Percentiles rank a stretch among this genome's conserved stretches.
Evolutionary conservation across 2,329 filamentous ascomycete genomes (phyloP).

Genomic region (Fusarium penzigii): DNA sequence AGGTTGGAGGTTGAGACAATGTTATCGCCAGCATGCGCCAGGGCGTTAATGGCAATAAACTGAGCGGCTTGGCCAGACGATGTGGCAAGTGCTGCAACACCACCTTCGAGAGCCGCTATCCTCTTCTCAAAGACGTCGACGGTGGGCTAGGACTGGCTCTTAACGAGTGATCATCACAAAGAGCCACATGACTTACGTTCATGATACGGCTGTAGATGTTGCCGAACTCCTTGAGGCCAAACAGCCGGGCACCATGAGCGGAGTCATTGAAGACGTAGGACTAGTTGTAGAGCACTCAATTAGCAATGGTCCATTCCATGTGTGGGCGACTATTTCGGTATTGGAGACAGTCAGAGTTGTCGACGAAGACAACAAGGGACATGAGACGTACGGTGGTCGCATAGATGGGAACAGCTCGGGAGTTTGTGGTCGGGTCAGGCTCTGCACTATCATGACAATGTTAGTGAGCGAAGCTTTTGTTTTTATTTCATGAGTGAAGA

Average conservation of each 20-base stretch:
- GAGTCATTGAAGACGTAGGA: constrained; percentile 95
- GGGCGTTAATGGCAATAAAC: constrained; percentile 82
- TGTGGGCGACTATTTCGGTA: not conserved
- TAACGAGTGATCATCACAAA: not conserved
- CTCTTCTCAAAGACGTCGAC: constrained; percentile 96
- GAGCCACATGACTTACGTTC: constrained; percentile 63
- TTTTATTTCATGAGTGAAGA: not conserved
- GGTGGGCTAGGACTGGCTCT: constrained; percentile 64
- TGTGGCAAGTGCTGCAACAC: constrained; percentile 80
- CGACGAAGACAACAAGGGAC: not conserved
- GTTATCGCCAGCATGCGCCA: constrained; percentile 89
- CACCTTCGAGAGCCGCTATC: constrained; percentile 92
- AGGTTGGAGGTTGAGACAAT: constrained; percentile 88
- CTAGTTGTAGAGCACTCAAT: constrained; percentile 40
- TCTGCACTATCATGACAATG: constrained; percentile 59
- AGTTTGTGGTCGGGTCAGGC: constrained; percentile 78
- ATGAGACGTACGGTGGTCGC: constrained; percentile 66
- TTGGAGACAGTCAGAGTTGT: not conserved
- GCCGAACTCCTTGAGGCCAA: constrained; percentile 93
- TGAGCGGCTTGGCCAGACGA: constrained; percentile 88
- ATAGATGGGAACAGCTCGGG: constrained; percentile 94
- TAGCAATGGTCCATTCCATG: not conserved
- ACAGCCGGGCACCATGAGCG: constrained; percentile 90
- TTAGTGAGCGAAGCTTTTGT: constrained; percentile 3
- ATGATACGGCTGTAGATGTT: constrained; percentile 98